Evolutionary conservation across 2,329 filamentous ascomycete genomes (phyloP).

Genomic region (Nemania bipapillata): DNA sequence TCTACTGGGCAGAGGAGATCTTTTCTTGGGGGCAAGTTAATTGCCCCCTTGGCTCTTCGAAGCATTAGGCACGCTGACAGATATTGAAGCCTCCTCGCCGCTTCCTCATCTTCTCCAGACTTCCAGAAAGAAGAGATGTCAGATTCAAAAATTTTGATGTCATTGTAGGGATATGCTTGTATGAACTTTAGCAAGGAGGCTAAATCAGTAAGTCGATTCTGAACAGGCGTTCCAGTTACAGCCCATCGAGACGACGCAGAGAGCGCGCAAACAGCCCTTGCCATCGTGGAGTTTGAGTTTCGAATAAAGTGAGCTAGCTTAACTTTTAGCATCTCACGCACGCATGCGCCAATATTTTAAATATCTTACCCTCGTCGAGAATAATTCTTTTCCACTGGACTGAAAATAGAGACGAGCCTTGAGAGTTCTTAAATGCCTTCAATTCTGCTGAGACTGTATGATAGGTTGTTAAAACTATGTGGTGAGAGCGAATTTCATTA

Average conservation of each 20-base stretch:
- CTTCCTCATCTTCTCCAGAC: conserved; percentile 51
- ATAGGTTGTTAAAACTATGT: conserved; percentile 21
- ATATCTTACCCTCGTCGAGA: conserved; percentile 54
- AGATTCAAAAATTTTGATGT: conserved; percentile 53
- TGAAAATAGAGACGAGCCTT: conserved; percentile 49
- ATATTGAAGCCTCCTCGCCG: conserved; percentile 54
- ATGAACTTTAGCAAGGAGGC: conserved; percentile 58
- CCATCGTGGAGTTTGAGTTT: conserved; percentile 51
- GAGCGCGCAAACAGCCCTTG: conserved; percentile 54
- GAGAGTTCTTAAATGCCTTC: not conserved
- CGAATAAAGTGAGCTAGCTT: conserved; percentile 57
- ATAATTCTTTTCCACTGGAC: conserved; percentile 55
- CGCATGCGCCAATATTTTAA: not conserved
- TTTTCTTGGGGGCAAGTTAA: conserved; percentile 54
- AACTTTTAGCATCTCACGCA: not conserved
- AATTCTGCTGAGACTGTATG: conserved; percentile 17
- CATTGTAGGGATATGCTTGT: conserved; percentile 55
- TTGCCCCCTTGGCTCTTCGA: conserved; percentile 53
- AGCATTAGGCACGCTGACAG: conserved; percentile 55
- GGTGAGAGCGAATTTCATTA: not conserved
- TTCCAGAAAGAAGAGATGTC: conserved; percentile 57
- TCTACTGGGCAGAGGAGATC: conserved; percentile 12
- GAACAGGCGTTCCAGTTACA: conserved; percentile 62
- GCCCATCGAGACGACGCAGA: conserved; percentile 56
- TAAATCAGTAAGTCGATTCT: conserved; percentile 59